Conservation (phyloP, 345 rosid species). For the Eucalyptus cloeziana region DNA sequence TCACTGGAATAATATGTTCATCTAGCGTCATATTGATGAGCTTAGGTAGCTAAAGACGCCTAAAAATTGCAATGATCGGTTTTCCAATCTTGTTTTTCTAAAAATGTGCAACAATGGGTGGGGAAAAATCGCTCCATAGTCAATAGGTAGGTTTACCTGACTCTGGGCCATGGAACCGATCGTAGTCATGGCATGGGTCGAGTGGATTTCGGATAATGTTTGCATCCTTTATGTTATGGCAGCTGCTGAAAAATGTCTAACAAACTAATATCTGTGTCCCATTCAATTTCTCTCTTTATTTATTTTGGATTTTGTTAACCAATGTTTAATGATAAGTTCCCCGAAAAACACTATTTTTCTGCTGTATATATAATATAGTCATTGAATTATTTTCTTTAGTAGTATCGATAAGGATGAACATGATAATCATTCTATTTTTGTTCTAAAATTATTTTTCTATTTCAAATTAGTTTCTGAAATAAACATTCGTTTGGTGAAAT, state of each 20-base stretch:
- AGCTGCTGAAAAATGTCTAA: not conserved
- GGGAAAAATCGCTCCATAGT: not conserved
- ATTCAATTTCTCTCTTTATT: too few species aligned
- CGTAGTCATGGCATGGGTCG: not conserved
- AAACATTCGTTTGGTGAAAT: accelerated
- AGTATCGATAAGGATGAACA: not conserved
- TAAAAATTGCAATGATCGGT: accelerated
- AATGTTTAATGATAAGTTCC: not conserved
- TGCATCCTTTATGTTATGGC: not conserved
- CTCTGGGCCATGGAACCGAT: not conserved
- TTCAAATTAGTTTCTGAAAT: accelerated
- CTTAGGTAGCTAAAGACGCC: not conserved
- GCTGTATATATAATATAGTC: not conserved
- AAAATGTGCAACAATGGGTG: not conserved
- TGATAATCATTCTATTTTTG: too few species aligned
- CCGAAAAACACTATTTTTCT: not conserved
- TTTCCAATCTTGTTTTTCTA: not conserved
- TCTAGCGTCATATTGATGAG: not conserved
- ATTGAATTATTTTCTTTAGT: not conserved
- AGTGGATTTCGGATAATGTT: not conserved
- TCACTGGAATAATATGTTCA: not conserved
- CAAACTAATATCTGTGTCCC: too few species aligned
- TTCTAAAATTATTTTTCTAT: too few species aligned
- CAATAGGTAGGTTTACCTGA: not conserved
- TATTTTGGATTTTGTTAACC: not conserved